These are phyloP conservation scores for Phytophthora rubi DNA, from an alignment of 352 stramenopile genomes.

Conservation along the genomic window DNA sequence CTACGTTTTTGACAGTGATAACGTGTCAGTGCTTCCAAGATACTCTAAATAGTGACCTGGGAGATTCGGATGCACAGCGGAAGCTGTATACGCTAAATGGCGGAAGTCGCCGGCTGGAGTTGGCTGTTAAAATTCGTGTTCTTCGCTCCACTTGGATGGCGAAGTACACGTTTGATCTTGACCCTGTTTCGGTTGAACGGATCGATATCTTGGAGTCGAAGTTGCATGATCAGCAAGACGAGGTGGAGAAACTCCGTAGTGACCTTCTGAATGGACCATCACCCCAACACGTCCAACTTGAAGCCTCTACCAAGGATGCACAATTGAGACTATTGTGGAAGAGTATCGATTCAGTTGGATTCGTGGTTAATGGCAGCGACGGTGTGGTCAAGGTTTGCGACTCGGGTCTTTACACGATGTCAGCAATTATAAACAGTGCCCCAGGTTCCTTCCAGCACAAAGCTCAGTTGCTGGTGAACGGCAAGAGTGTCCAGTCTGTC, in stretches of 20 bases:
- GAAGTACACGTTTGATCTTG: slow-evolving; percentile 8
- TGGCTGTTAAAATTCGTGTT: background rate
- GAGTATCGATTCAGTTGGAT: background rate
- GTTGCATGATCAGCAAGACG: slow-evolving; percentile 12
- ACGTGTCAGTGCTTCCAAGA: slow-evolving; percentile 4
- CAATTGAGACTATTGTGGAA: background rate
- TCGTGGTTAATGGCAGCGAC: background rate
- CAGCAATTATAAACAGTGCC: background rate
- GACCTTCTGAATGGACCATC: background rate
- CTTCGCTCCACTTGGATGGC: background rate
- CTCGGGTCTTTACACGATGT: background rate
- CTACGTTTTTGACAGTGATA: background rate
- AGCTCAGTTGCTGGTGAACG: background rate
- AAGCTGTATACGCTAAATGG: background rate
- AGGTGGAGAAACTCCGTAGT: background rate
- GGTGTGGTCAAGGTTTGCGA: background rate
- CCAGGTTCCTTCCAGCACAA: background rate
- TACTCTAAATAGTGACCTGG: background rate
- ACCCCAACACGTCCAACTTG: background rate
- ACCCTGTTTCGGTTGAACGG: slow-evolving; percentile 2
- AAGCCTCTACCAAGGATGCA: background rate
- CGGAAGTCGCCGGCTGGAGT: background rate
- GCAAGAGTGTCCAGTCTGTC: background rate
- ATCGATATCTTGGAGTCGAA: slow-evolving; percentile 18
- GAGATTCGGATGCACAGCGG: background rate